A percentile compares a stretch with the other conserved stretches of the same genome.
These are phyloP conservation scores for Byssothecium circinans DNA, from an alignment of 2,329 filamentous ascomycete species.

Conservation along the genomic window DNA sequence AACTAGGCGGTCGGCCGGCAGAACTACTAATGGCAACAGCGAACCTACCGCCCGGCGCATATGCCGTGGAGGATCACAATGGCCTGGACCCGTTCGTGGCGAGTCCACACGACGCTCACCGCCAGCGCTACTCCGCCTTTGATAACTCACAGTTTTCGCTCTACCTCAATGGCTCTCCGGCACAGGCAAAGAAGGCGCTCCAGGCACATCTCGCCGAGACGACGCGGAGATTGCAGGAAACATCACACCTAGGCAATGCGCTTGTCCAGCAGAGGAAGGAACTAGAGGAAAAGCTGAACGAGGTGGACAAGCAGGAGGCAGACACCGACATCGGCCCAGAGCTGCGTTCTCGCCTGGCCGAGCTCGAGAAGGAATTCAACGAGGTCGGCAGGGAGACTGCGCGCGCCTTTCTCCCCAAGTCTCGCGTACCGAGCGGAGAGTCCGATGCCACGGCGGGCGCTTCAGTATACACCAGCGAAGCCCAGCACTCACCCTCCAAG, in stretches of 20 bases:
- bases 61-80: slow-evolving; percentile 42
- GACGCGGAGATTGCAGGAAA: slow-evolving; percentile 86
- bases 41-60: slow-evolving; percentile 46
- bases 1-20: slow-evolving; percentile 18
- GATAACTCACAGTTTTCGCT: slow-evolving; percentile 78
- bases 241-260: slow-evolving; percentile 83
- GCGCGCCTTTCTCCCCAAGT: slow-evolving; percentile 82
- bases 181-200: slow-evolving; percentile 83
- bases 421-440: slow-evolving; percentile 66
- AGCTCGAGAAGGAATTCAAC: slow-evolving; percentile 93
- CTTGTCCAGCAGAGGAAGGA: slow-evolving; percentile 85
- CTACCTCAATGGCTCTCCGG: slow-evolving; percentile 75
- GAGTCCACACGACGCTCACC: slow-evolving; percentile 41
- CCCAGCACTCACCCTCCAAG: slow-evolving; percentile 85
- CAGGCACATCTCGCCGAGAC: slow-evolving; percentile 93
- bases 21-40: slow-evolving; percentile 46
- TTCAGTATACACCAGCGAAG: slow-evolving; percentile 73
- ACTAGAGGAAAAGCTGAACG: slow-evolving; percentile 76
- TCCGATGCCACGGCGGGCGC: slow-evolving; percentile 32
- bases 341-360: slow-evolving; percentile 76
- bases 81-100: slow-evolving; percentile 50
- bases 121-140: slow-evolving; percentile 78
- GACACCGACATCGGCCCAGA: slow-evolving; percentile 79
- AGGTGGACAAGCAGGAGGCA: slow-evolving; percentile 74
- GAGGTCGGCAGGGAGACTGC: slow-evolving; percentile 89